Base-by-base conservation (phyloP, 768 basidiomycete genomes). In the Agrocybe praecox region DNA sequence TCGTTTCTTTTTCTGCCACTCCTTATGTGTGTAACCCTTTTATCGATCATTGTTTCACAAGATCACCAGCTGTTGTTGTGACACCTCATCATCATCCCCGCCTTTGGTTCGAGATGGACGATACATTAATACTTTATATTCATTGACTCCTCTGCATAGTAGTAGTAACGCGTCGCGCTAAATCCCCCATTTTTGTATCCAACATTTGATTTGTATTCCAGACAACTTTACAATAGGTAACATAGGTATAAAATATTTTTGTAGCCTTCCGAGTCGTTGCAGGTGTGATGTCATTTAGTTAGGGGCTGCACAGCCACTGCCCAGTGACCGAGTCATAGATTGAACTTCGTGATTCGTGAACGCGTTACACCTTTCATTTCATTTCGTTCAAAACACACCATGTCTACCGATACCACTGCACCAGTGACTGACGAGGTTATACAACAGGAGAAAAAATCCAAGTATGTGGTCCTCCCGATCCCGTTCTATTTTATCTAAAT, bases 81-180 rank as follows among this genome's bases (percentile, higher is more conserved):
- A 45, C 32, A 26, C 56, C 47, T 53, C 44, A 49, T 46, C 47
- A 44, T 47, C 24, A 55, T 26, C 46, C 23, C 49, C 44, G 33
- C 46, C 55, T 55, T 46, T 53, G 56, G 56, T 54, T 52, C 56
- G 61, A 46, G 51, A 53, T 56, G 59, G 59, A 65, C 59, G 62
- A 60, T 60, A 57, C 55, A 52, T 47, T 62, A 59, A 47, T 59
- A 54, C 45, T 58, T 55, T 62, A 62, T 55, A 57, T 57, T 62
- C 33, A 43, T 6, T 29, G 43, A 29, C 24, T 19, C 36, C 43
- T 19, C 45, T 42, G 7, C 26, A 52, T 33, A 29, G 24, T 53
- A 52, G 23, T 53, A 29, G 45, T 32, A 29, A 36, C 22, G 55
- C 52, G 52, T 49, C 46, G 43, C 51, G 54, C 43, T 53, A 57